A percentile compares a stretch with the other conserved stretches of the same genome.
Conservation (phyloP, 164 flowering plant species). For the Buxus sempervirens region DNA sequence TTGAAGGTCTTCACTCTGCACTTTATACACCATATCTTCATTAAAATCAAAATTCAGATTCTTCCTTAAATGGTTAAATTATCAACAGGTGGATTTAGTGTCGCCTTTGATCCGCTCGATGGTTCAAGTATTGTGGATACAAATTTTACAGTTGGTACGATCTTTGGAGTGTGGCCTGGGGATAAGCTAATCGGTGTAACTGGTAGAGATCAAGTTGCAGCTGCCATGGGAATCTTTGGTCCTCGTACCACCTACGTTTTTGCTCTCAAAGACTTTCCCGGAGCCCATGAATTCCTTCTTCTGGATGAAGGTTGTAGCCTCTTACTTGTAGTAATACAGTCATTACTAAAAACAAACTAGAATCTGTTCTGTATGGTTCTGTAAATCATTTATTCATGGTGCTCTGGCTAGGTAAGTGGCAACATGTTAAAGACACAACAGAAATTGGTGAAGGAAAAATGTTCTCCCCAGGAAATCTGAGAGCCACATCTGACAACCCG, state of each 20-base stretch:
- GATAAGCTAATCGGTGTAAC: constrained; percentile 83
- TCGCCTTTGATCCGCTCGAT: constrained; percentile 96
- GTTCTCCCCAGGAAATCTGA: constrained; percentile 95
- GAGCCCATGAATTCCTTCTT: constrained; percentile 94
- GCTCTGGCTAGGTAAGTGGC: constrained; percentile 80
- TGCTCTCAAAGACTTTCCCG: constrained; percentile 83
- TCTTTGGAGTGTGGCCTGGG: constrained; percentile 99
- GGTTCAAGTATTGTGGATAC: constrained; percentile 99
- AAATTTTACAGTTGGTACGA: constrained; percentile 95
- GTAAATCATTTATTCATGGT: constrained; percentile 1
- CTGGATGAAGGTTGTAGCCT: constrained; percentile 82
- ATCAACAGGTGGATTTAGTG: constrained; percentile 88
- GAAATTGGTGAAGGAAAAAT: constrained; percentile 89
- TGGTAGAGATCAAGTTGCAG: constrained; percentile 91
- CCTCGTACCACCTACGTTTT: constrained; percentile 93
- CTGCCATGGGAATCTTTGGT: constrained; percentile 97
- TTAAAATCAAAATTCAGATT: too few species aligned
- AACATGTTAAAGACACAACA: constrained; percentile 91
- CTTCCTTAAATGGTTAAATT: neutral
- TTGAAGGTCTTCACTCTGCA: constrained; percentile 54
- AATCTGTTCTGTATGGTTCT: neutral
- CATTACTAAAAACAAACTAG: neutral
- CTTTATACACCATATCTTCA: too few species aligned
- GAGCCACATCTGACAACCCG: constrained; percentile 93
- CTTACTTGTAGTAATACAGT: neutral